A percentile compares a stretch with the other conserved stretches of the same genome.
Conservation (phyloP, 164 flowering plant genomes). For the Stephania japonica region DNA sequence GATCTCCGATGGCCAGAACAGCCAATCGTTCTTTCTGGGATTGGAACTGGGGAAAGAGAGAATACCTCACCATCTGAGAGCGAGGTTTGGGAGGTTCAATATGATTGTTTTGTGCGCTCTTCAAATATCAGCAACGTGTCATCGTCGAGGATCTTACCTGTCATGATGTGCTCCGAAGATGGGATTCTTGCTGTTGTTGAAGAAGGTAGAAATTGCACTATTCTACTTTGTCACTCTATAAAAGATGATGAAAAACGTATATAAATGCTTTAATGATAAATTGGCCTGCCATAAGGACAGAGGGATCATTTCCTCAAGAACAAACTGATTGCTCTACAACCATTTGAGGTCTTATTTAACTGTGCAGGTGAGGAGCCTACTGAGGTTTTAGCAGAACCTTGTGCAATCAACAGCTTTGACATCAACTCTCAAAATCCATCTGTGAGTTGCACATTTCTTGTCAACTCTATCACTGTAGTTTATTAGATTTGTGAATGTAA, state of each 20-base stretch:
- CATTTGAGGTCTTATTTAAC: not conserved
- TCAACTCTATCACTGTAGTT: not conserved
- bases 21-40: constrained; percentile 64
- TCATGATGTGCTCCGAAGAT: constrained; percentile 88
- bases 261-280: too few species aligned
- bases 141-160: constrained; percentile 59
- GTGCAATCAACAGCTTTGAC: constrained; percentile 88
- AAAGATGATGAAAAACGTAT: too few species aligned
- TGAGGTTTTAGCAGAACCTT: constrained; percentile 77
- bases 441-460: constrained; percentile 34
- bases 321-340: not conserved
- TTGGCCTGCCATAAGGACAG: too few species aligned
- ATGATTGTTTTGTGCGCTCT: constrained; percentile 50
- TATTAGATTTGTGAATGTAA: not conserved
- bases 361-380: constrained; percentile 57
- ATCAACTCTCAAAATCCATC: constrained; percentile 76
- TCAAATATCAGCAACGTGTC: constrained; percentile 34
- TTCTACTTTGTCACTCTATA: not conserved
- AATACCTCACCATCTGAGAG: constrained; percentile 45
- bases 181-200: constrained; percentile 78
- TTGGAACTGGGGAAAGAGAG: constrained; percentile 24
- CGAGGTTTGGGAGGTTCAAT: constrained; percentile 93
- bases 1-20: constrained; percentile 74
- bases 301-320: too few species aligned
- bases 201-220: constrained; percentile 45